phyloP scores from a whole-genome alignment of 805 yeast species.

The Candida nemodendra region DNA sequence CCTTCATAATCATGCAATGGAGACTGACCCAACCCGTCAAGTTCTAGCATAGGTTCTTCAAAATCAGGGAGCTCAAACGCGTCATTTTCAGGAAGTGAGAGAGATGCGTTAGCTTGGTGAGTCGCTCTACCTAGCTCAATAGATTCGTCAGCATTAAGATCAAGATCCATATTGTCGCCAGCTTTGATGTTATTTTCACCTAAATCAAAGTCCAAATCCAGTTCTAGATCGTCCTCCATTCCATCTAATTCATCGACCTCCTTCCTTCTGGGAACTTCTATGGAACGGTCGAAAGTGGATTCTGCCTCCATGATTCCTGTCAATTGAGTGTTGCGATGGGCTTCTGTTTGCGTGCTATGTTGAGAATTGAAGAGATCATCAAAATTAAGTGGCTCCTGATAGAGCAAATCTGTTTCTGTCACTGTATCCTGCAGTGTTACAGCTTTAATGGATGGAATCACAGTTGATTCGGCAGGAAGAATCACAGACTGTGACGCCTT shows the following conservation, averaged over 20 bases:
- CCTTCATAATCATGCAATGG: conserved; percentile 12
- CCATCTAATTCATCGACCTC: conserved; percentile 34
- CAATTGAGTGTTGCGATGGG: conserved; percentile 9
- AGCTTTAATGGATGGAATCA: conserved; percentile 56
- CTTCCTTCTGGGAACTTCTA: conserved; percentile 61
- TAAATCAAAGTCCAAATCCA: conserved; percentile 35
- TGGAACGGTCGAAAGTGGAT: conserved; percentile 48
- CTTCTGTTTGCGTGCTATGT: conserved; percentile 4
- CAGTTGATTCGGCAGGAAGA: conserved; percentile 58
- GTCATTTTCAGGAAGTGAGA: conserved; percentile 35
- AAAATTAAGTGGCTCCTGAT: conserved; percentile 56
- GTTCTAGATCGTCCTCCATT: conserved; percentile 30
- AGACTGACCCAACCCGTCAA: conserved; percentile 10
- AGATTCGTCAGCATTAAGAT: conserved; percentile 35
- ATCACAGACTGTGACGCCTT: conserved; percentile 48
- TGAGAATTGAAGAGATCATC: conserved; percentile 32
- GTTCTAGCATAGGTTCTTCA: conserved; percentile 24
- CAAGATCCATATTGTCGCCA: conserved; percentile 17
- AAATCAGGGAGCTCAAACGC: conserved; percentile 42
- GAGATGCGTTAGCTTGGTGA: conserved; percentile 24
- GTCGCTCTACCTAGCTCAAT: conserved; percentile 54
- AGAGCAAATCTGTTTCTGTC: conserved; percentile 70
- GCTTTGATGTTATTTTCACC: conserved; percentile 22
- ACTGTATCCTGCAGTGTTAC: conserved; percentile 74
- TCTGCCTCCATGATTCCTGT: conserved; percentile 15